These are phyloP conservation scores for Colletotrichum karsti DNA, from an alignment of 2,329 filamentous ascomycete genomes.

Conservation along the genomic window DNA sequence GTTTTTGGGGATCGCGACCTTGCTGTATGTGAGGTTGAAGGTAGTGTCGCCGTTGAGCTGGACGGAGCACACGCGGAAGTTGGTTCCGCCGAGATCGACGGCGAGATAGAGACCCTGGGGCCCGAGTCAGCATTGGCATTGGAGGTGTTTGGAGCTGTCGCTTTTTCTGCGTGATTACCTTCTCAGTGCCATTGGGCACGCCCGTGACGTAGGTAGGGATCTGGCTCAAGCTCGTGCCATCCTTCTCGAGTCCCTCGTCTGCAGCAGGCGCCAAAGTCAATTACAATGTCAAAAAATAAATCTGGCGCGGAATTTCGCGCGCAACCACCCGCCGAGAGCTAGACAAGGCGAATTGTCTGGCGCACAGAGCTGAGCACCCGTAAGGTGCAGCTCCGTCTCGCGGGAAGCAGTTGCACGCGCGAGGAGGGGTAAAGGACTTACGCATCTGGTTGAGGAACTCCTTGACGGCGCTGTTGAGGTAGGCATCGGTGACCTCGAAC, in stretches of 20 bases:
- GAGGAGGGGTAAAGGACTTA: constrained; percentile 39
- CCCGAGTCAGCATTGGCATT: constrained; percentile 15
- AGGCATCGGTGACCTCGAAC: constrained; percentile 83
- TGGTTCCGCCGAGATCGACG: constrained; percentile 97
- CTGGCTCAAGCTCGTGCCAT: constrained; percentile 87
- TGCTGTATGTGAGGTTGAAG: constrained; percentile 92
- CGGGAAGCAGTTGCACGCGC: neutral
- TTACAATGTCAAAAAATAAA: neutral
- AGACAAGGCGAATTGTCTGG: constrained; percentile 1
- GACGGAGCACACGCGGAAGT: constrained; percentile 97
- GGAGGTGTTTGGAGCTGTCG: neutral
- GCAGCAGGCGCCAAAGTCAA: constrained; percentile 11
- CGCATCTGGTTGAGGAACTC: constrained; percentile 91
- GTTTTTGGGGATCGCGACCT: constrained; percentile 88
- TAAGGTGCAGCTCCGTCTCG: neutral
- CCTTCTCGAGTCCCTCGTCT: constrained; percentile 84
- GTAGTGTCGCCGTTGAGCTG: constrained; percentile 93
- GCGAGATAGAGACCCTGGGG: constrained; percentile 93
- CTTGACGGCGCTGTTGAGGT: constrained; percentile 81
- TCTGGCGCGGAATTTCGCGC: neutral
- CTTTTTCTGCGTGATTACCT: constrained; percentile 62
- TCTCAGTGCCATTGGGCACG: constrained; percentile 96
- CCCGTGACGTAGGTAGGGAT: constrained; percentile 97
- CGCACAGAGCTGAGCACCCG: neutral
- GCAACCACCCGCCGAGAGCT: neutral